Evolutionary conservation across 208 protist genomes (phyloP).

Genomic region (Leishmania tarentolae): DNA sequence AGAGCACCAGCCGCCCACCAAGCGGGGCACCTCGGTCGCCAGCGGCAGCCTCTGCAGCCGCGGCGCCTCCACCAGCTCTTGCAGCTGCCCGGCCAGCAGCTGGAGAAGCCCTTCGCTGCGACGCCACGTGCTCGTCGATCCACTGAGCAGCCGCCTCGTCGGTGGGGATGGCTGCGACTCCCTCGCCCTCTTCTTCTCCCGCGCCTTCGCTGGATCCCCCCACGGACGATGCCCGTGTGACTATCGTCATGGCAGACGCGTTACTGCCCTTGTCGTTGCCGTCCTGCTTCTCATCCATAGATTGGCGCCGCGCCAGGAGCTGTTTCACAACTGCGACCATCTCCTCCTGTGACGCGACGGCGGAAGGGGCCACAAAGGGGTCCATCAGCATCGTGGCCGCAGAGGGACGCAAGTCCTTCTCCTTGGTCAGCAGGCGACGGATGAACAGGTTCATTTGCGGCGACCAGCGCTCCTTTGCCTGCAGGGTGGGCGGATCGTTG

Average conservation of each 20-base stretch:
- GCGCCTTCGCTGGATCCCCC: conserved; percentile 23
- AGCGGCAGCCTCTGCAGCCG: conserved; percentile 9
- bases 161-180: neutral
- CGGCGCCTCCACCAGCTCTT: neutral
- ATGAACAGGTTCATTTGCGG: conserved; percentile 87
- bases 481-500: conserved; percentile 74
- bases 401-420: conserved; percentile 69
- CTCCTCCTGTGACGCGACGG: conserved; percentile 64
- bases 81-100: conserved; percentile 7
- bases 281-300: conserved; percentile 32
- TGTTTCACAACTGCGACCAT: conserved; percentile 66
- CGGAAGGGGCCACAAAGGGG: conserved; percentile 65
- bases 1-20: conserved; percentile 29
- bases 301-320: conserved; percentile 45
- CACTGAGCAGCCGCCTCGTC: conserved; percentile 23
- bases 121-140: conserved; percentile 23
- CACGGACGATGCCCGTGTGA: conserved; percentile 26
- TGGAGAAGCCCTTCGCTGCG: conserved; percentile 6
- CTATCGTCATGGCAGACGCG: conserved; percentile 33
- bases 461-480: conserved; percentile 86
- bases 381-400: conserved; percentile 81
- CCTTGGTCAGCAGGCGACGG: conserved; percentile 76
- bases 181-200: conserved; percentile 1
- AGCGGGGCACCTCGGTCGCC: conserved; percentile 23
- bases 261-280: conserved; percentile 10